A percentile compares a stretch with the other conserved stretches of the same genome.
phyloP scores from a whole-genome alignment of 1,284 basidiomycete genomes.

The Trichosporon sp. region DNA sequence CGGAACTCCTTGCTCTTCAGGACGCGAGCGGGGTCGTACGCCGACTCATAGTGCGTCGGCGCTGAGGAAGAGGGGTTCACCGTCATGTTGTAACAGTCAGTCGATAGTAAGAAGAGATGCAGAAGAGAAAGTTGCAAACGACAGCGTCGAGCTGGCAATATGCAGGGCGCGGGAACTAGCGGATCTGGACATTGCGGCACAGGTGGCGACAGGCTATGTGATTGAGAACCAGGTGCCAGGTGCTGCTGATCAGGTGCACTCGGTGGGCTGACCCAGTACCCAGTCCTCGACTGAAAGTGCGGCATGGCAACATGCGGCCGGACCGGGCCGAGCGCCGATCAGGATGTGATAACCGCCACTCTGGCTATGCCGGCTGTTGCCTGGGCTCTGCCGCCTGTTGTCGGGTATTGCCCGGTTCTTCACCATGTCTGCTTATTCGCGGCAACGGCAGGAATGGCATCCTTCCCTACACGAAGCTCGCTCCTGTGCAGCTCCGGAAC shows the following conservation, averaged over 20 bases:
- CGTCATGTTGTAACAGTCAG: constrained; percentile 1
- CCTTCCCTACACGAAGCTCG: background rate
- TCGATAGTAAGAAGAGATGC: background rate
- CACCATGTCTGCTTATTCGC: too few species aligned
- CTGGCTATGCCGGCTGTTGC: background rate
- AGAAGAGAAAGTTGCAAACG: background rate
- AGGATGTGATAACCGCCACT: background rate
- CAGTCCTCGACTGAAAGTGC: too few species aligned
- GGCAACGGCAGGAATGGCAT: too few species aligned
- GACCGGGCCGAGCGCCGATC: background rate
- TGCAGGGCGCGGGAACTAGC: too few species aligned
- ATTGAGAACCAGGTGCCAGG: too few species aligned
- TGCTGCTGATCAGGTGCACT: too few species aligned
- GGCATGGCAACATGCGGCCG: background rate
- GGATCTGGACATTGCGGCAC: background rate
- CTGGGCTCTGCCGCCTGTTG: background rate
- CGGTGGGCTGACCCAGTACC: too few species aligned
- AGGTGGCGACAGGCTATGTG: too few species aligned
- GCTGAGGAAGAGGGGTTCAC: background rate
- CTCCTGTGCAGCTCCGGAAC: background rate
- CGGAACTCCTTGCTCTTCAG: constrained; percentile 41
- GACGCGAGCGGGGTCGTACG: constrained; percentile 39
- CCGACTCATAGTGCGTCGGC: constrained; percentile 25
- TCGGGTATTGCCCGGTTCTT: background rate
- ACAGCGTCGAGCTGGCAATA: background rate